Percentiles rank a stretch among this genome's conserved stretches.
phyloP scores from a whole-genome alignment of 164 flowering plant genomes.

The Stephania japonica region DNA sequence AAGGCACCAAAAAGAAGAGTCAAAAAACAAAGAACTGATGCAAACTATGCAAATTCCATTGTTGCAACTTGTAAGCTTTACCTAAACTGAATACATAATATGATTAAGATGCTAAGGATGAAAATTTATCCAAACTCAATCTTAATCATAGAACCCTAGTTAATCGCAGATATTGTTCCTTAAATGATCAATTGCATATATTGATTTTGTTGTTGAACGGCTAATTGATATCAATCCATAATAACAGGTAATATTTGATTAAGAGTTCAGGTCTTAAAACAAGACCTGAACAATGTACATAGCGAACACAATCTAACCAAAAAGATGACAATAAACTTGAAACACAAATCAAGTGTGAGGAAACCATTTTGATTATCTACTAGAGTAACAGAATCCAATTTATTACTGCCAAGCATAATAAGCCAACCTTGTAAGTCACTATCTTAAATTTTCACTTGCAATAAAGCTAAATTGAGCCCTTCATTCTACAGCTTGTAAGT shows the following conservation, averaged over 20 bases:
- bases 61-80: not conserved
- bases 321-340: not conserved
- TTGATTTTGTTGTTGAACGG: not conserved
- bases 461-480: not conserved
- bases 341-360: not conserved
- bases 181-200: too few species aligned
- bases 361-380: not conserved
- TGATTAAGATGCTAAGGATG: not conserved
- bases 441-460: not conserved
- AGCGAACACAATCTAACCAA: not conserved
- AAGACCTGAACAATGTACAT: not conserved
- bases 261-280: not conserved
- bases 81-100: not conserved
- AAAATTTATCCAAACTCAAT: not conserved
- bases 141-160: not conserved
- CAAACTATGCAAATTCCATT: not conserved
- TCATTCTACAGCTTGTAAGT: not conserved
- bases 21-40: not conserved
- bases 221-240: not conserved
- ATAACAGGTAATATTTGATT: too few species aligned
- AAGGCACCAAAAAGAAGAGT: slow-evolving; percentile 1
- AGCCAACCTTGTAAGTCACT: not conserved
- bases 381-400: not conserved
- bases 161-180: too few species aligned
- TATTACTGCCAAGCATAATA: not conserved